Base-by-base conservation (phyloP, 2,329 filamentous ascomycete species). In the Diaporthe helianthi region DNA sequence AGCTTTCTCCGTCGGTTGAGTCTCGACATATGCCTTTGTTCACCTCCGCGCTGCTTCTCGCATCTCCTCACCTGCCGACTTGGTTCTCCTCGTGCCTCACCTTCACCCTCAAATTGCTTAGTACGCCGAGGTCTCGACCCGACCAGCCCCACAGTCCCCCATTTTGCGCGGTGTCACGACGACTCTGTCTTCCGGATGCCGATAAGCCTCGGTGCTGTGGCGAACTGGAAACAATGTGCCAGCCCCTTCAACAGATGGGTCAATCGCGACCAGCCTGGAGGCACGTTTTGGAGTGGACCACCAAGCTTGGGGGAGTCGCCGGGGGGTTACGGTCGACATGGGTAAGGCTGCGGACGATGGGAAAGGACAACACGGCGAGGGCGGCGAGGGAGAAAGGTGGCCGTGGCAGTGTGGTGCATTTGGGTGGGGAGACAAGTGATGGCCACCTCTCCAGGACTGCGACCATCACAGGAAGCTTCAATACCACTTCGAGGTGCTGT, bases 141-240 rank as follows among this genome's bases (percentile, higher is more conserved):
- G 17, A 52, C 33, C 6, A 80, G 83, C 26, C 79, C 92, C 12
- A 79, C 82, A 36, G 79, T 85, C 8, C 92, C 75, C 84, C 7
- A 83, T 84, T 2, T 82, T 83, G 0, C 86, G 90, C 74, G 85
- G 91, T 3, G 79, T 87, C 2, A 76, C 41, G 12, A 80, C 1
- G 83, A 87, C 74, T 82, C 85, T 1, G 87, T 89, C 0, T 80
- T 91, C 3, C 89, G 89, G 0, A 5, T 81, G 92, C 19, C 90
- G 92, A 76, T 87, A 86, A 65, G 89, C 91, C 78, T 87, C 90
- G 24, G 88, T 87, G 53, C 86, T 87, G 0, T 89, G 87, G 86
- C 90, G 86, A 78, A 77, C 90, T 2, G 88, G 88, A 44, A 87
- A 88, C 0, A 85, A 86, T 64, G 84, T 89, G 64, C 85, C 82